Percentiles rank a stretch among this genome's conserved stretches.
phyloP scores from a whole-genome alignment of 192 early-diverging fungal species.

The Paraglomus brasilianum region DNA sequence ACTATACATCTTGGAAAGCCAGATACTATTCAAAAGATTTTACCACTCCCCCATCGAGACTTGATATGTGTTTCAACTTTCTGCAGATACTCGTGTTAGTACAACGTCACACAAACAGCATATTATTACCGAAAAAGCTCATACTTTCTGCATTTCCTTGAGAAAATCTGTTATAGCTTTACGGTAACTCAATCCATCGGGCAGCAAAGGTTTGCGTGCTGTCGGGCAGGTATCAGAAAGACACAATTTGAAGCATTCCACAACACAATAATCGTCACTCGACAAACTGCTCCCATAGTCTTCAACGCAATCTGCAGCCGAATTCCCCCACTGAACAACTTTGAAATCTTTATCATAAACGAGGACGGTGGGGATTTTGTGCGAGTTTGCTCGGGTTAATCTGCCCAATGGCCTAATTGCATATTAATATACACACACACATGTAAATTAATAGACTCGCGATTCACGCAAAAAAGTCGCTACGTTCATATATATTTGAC shows the following conservation, averaged over 20 bases:
- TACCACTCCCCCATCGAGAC: not conserved
- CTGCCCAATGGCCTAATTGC: not conserved
- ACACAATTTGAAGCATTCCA: conserved; percentile 27
- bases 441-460: not conserved
- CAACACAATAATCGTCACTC: too few relatives aligned
- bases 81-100: not conserved
- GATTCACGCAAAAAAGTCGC: not conserved
- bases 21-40: too few relatives aligned
- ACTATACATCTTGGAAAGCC: not conserved
- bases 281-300: too few relatives aligned
- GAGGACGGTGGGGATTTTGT: too few relatives aligned
- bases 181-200: not conserved
- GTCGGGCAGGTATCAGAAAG: not conserved
- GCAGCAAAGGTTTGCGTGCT: conserved; percentile 18
- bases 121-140: not conserved
- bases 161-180: conserved; percentile 28
- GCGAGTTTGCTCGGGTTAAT: not conserved
- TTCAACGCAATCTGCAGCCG: too few relatives aligned
- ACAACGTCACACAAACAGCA: not conserved
- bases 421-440: too few relatives aligned
- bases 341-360: too few relatives aligned
- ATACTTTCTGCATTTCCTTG: conserved; percentile 16
- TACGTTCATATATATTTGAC: not conserved
- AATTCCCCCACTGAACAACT: too few relatives aligned
- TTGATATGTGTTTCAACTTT: too few relatives aligned